Evolutionary conservation across 768 basidiomycete species (phyloP).

Genomic region (Trametes sanguinea): DNA sequence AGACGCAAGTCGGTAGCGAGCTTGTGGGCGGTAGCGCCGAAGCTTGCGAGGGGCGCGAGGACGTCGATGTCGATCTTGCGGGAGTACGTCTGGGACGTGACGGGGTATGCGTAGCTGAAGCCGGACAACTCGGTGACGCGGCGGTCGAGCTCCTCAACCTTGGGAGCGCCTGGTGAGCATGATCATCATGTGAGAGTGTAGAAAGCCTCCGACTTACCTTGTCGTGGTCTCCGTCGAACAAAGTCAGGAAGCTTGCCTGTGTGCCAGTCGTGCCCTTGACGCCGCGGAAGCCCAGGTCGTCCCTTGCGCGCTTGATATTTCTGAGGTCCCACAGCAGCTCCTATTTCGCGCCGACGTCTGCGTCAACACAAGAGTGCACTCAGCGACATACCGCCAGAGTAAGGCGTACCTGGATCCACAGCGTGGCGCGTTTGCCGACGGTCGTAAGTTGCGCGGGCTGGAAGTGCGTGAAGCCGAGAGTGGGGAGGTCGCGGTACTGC

Average conservation of each 20-base stretch:
- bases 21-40: conserved; percentile 96
- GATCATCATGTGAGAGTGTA: neutral
- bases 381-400: neutral
- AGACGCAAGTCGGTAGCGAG: conserved; percentile 95
- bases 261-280: conserved; percentile 99
- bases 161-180: neutral
- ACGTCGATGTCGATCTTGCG: conserved; percentile 97
- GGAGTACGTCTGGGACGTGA: conserved; percentile 98
- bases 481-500: conserved; percentile 85
- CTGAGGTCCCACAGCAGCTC: conserved; percentile 96
- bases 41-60: conserved; percentile 82
- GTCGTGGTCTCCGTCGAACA: conserved; percentile 94
- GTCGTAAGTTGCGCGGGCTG: conserved; percentile 98
- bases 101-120: conserved; percentile 93
- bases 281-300: conserved; percentile 95
- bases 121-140: conserved; percentile 90
- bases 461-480: conserved; percentile 97
- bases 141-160: conserved; percentile 88
- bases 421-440: conserved; percentile 93
- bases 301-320: conserved; percentile 85
- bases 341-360: conserved; percentile 35
- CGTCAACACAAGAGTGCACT: neutral
- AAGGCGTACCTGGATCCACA: conserved; percentile 84
- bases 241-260: conserved; percentile 90
- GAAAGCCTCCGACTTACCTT: conserved; percentile 51